phyloP scores from a whole-genome alignment of 208 protist species.

The Trypanosoma conorhini region DNA sequence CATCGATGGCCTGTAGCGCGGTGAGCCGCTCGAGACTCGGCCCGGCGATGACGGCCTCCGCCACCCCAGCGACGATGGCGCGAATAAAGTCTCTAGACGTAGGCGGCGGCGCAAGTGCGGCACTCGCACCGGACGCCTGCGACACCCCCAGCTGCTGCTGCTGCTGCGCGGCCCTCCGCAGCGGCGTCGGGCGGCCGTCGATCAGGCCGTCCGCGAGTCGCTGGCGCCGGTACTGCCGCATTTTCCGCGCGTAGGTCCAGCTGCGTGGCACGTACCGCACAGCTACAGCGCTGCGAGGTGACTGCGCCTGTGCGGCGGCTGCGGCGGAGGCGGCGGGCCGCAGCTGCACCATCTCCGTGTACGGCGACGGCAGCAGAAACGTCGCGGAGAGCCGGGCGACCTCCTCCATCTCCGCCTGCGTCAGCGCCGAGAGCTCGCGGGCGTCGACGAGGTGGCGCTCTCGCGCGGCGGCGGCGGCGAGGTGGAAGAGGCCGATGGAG shows the following conservation, averaged over 20 bases:
- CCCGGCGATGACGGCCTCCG: conserved; percentile 19
- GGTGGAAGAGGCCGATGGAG: conserved; percentile 39
- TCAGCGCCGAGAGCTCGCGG: conserved; percentile 11
- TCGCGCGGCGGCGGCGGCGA: conserved; percentile 36
- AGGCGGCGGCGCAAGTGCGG: conserved; percentile 4
- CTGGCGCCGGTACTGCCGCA: conserved; percentile 14
- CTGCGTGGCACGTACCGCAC: conserved; percentile 26
- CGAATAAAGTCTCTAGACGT: conserved; percentile 35
- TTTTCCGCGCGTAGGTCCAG: conserved; percentile 14
- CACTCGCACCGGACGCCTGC: neutral
- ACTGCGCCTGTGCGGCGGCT: neutral
- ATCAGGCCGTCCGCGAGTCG: conserved; percentile 18
- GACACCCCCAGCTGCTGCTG: neutral
- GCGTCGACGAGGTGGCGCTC: conserved; percentile 32
- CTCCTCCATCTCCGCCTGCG: conserved; percentile 39
- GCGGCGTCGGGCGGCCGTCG: conserved; percentile 4
- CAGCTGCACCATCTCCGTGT: conserved; percentile 50
- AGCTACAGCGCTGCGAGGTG: conserved; percentile 4
- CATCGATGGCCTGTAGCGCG: conserved; percentile 40
- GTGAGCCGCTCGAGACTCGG: conserved; percentile 34
- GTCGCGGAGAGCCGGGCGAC: conserved; percentile 39
- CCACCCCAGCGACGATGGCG: conserved; percentile 32
- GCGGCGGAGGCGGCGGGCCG: neutral
- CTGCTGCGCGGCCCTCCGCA: conserved; percentile 3
- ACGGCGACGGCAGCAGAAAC: conserved; percentile 51